Base-by-base conservation (phyloP, 1,284 basidiomycete genomes). In the Boletus sp. region DNA sequence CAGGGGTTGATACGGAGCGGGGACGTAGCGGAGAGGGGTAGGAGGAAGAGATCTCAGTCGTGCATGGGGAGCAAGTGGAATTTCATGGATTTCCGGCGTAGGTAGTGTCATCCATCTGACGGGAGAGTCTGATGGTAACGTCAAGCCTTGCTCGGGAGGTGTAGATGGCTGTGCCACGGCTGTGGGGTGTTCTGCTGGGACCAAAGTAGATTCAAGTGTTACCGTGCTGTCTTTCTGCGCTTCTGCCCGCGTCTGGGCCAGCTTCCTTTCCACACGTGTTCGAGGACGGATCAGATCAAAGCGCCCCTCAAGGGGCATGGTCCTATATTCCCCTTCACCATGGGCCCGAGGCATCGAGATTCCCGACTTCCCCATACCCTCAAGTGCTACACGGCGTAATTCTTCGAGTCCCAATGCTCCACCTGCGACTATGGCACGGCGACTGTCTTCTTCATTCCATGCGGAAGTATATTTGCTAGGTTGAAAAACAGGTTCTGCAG, bases 201-300 rank as follows among this genome's bases (percentile, higher is more conserved):
- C 30, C 6, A 47, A 51, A 39, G 49, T 46, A 29, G 51, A 35
- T 43, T 45, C 34, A n/a, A 48, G 41, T 36, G 43, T 27, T 38
- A 50, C 52, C 13, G 22, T 29, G 7, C 13, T 13, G 3, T 52
- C 51, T 19, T 41, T 39, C 14, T 33, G 14, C 9, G 16, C 22
- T 16, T 37, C 35, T 9, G 6, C 19, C 27, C 33, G 39, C 10
- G 10, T 19, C 30, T 58, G 50, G n/a, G n/a, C n/a, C n/a, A n/a
- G n/a, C 44, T 50, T 46, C 49, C 22, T 63, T 47, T 63, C 58
- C 51, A 66, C 67, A 60, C 71, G 65, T 46, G 67, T 73, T 55
- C 69, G 72, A 2, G 81, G 88, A 27, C 82, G 77, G 74, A 95
- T 87, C 54, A 96, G 71, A 63, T 93, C 90, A 45, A 91, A 74